phyloP scores from a whole-genome alignment of 352 stramenopile species.

The Phytophthora cactorum region DNA sequence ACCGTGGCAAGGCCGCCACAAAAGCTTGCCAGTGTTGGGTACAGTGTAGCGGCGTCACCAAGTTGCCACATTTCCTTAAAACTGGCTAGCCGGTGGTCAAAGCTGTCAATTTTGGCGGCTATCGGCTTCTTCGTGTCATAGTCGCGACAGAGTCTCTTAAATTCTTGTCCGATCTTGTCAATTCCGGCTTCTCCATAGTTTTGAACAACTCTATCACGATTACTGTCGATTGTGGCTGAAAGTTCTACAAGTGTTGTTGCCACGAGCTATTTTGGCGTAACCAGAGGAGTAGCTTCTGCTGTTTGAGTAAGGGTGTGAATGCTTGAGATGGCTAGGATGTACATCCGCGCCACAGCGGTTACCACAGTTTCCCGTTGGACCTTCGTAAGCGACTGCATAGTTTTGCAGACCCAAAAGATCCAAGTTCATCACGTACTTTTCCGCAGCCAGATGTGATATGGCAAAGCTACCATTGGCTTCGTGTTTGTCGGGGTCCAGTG shows the following conservation, averaged over 20 bases:
- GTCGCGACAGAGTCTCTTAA: not conserved
- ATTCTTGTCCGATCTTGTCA: not conserved
- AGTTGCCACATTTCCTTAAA: not conserved
- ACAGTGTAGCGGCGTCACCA: no score
- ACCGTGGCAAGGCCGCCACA: not conserved
- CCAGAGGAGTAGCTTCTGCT: no score
- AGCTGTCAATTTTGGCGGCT: not conserved
- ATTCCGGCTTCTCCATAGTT: not conserved
- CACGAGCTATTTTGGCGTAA: no score
- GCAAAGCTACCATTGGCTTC: not conserved
- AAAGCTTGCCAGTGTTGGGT: not conserved
- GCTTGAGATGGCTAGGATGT: not conserved
- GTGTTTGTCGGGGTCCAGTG: not conserved
- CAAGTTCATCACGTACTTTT: not conserved
- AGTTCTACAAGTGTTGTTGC: not conserved
- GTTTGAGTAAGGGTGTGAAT: not conserved
- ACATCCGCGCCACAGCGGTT: not conserved
- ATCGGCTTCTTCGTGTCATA: no score
- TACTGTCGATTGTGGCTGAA: not conserved
- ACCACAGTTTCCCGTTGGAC: no score
- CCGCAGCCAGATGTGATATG: not conserved
- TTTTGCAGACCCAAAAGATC: not conserved
- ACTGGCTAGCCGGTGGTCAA: not conserved
- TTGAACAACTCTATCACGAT: not conserved
- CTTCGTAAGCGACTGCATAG: not conserved